Percentiles rank a stretch among this genome's conserved stretches.
phyloP scores from a whole-genome alignment of 2,329 filamentous ascomycete genomes.

The Cladosporium phlei region DNA sequence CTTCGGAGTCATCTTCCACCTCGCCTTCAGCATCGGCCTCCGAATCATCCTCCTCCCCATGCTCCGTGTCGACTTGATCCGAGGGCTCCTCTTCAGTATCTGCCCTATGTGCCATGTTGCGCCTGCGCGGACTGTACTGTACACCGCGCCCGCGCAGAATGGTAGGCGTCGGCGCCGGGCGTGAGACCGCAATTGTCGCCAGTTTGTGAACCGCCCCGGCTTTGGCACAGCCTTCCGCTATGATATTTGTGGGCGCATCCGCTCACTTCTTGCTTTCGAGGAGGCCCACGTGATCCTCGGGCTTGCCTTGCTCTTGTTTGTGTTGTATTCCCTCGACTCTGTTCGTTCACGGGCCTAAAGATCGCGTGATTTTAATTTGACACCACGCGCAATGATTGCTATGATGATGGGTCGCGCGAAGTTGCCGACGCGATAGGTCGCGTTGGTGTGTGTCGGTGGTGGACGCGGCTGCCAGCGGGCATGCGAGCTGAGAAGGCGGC shows the following conservation, averaged over 20 bases:
- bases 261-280: background rate
- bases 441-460: constrained; percentile 6
- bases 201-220: constrained; percentile 20
- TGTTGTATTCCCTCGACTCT: no score
- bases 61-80: constrained; percentile 32
- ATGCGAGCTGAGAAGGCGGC: background rate
- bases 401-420: background rate
- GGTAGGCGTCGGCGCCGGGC: constrained; percentile 28
- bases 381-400: background rate
- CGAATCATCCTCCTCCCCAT: constrained; percentile 34
- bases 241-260: constrained; percentile 5
- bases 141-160: constrained; percentile 32
- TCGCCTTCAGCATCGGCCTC: constrained; percentile 38
- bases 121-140: constrained; percentile 21
- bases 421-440: background rate
- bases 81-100: constrained; percentile 30
- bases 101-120: constrained; percentile 19
- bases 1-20: constrained; percentile 40
- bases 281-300: background rate
- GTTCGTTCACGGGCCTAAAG: no score
- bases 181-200: constrained; percentile 32
- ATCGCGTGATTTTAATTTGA: constrained; percentile 2
- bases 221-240: constrained; percentile 7
- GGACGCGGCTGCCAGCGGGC: constrained; percentile 6
- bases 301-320: no score